Conservation (phyloP, 805 yeast species). For the Nakazawaea molendinolei region DNA sequence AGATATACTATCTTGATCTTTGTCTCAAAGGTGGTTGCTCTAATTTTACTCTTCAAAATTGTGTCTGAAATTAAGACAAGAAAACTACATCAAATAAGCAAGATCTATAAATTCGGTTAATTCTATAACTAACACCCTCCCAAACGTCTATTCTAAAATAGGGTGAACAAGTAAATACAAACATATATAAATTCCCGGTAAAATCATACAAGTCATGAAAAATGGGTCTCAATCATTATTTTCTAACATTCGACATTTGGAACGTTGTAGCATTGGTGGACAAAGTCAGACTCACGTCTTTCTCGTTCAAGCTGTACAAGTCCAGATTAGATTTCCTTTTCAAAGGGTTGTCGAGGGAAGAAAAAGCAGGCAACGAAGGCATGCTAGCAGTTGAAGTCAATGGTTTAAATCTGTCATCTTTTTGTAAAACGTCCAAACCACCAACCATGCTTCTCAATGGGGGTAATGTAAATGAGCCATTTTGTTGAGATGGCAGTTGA, state of each 20-base stretch:
- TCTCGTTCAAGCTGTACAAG: constrained; percentile 9
- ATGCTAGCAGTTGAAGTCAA: constrained; percentile 20
- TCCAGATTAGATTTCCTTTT: constrained; percentile 13
- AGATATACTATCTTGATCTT: no score
- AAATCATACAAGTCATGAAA: not conserved
- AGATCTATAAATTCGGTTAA: no score
- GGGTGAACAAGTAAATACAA: not conserved
- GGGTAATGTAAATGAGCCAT: constrained; percentile 26
- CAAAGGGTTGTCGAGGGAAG: constrained; percentile 19
- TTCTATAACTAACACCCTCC: no score
- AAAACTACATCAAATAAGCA: no score
- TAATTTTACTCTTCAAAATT: no score
- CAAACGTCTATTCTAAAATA: no score
- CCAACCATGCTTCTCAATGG: constrained; percentile 26
- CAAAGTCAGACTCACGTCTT: constrained; percentile 6
- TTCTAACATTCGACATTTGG: constrained; percentile 2
- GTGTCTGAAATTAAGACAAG: no score
- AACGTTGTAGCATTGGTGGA: not conserved
- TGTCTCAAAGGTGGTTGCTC: no score
- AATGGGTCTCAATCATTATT: not conserved
- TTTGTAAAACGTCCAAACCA: constrained; percentile 19
- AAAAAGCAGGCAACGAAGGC: constrained; percentile 21
- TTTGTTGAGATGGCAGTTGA: no score
- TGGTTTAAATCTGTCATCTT: constrained; percentile 16
- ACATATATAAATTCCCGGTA: not conserved